Conservation (phyloP, 129 eudicot genomes). For the Scalesia atractyloides region DNA sequence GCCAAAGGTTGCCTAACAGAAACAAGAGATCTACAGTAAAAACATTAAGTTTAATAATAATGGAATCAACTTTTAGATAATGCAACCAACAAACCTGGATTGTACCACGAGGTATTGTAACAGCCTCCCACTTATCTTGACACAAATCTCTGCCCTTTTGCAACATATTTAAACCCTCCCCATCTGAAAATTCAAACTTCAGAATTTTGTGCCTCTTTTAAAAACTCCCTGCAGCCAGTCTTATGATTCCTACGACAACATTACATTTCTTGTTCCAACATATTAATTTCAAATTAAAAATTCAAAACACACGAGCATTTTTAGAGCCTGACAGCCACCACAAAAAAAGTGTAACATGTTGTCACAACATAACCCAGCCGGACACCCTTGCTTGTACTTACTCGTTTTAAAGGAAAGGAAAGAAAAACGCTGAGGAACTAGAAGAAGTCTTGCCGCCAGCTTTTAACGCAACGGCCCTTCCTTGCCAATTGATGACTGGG, state of each 20-base stretch:
- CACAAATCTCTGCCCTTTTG: conserved; percentile 70
- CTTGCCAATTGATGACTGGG: conserved; percentile 94
- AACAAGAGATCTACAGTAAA: no score
- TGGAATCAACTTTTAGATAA: no score
- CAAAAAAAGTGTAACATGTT: background rate
- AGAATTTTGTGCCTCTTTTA: conserved; percentile 13
- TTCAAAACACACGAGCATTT: background rate
- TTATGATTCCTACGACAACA: background rate
- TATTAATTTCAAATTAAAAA: background rate
- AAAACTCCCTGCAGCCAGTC: background rate
- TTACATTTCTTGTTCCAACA: conserved; percentile 1
- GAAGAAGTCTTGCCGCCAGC: conserved; percentile 89
- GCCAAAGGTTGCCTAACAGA: conserved; percentile 75
- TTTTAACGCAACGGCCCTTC: conserved; percentile 93
- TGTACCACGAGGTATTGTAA: conserved; percentile 94
- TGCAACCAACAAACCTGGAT: conserved; percentile 99
- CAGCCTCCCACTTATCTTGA: conserved; percentile 72
- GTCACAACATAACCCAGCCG: background rate
- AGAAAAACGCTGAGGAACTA: conserved; percentile 91
- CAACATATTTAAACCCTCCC: conserved; percentile 75
- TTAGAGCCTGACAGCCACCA: background rate
- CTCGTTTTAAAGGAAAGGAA: conserved; percentile 93
- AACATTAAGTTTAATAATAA: background rate
- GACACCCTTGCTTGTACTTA: conserved; percentile 32
- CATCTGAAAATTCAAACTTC: conserved; percentile 52